phyloP scores from a whole-genome alignment of 2,329 filamentous ascomycete genomes.

The Aaosphaeria pasadenensis region DNA sequence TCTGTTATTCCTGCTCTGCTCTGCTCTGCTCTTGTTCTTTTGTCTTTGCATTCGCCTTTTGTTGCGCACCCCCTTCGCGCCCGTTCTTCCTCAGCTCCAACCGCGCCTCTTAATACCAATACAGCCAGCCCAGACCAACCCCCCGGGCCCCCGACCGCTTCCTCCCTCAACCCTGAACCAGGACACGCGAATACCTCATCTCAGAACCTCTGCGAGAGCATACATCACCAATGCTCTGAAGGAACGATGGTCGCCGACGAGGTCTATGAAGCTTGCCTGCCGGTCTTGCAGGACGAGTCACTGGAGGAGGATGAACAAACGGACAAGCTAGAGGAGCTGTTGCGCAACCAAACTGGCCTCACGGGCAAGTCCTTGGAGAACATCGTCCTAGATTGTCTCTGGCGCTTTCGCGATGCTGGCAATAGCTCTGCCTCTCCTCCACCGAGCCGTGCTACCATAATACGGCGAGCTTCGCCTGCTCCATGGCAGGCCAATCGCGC shows the following conservation, averaged over 20 bases:
- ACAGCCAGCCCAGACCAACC: background rate
- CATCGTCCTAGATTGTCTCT: conserved; percentile 83
- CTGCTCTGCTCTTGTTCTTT: background rate
- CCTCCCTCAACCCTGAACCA: background rate
- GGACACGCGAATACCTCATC: background rate
- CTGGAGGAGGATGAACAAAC: conserved; percentile 95
- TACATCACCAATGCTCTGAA: conserved; percentile 2
- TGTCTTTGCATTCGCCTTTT: background rate
- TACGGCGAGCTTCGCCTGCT: conserved; percentile 86
- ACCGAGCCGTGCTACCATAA: conserved; percentile 81
- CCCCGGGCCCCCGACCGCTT: background rate
- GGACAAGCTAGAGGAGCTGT: conserved; percentile 81
- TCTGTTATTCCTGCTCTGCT: background rate
- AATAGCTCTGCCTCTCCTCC: conserved; percentile 71
- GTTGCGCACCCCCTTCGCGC: background rate
- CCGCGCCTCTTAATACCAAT: background rate
- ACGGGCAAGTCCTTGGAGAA: conserved; percentile 80
- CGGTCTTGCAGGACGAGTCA: conserved; percentile 75
- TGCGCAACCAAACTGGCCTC: conserved; percentile 74
- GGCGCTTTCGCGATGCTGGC: conserved; percentile 70
- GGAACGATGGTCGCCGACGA: conserved; percentile 83
- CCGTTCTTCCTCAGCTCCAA: background rate
- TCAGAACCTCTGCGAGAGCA: background rate
- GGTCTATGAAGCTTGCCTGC: conserved; percentile 86
- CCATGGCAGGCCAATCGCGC: conserved; percentile 79